These are phyloP conservation scores for Fusarium sp. DNA, from an alignment of 2,329 filamentous ascomycete species.

Conservation along the genomic window DNA sequence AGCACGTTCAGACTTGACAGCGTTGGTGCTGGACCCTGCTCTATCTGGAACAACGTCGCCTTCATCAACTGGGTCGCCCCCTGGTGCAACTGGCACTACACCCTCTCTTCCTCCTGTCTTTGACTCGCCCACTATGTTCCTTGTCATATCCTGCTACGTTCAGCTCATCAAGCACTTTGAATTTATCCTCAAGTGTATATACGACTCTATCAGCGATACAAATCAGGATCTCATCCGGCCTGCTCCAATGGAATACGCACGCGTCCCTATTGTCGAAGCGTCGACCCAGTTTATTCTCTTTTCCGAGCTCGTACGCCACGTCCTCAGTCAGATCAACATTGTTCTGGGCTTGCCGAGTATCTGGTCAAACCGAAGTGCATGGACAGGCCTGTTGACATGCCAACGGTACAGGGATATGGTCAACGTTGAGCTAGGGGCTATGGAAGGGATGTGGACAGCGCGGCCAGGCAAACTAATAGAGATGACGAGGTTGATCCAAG, in stretches of 20 bases:
- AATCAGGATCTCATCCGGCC: constrained; percentile 25
- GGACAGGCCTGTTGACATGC: constrained; percentile 41
- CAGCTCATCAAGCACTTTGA: constrained; percentile 46
- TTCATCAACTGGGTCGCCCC: constrained; percentile 4
- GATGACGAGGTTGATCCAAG: constrained; percentile 30
- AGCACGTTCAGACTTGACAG: constrained; percentile 17
- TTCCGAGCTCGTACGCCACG: constrained; percentile 42
- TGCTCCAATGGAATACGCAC: constrained; percentile 41
- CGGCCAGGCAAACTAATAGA: constrained; percentile 38
- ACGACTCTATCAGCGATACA: constrained; percentile 28
- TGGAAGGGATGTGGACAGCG: constrained; percentile 39
- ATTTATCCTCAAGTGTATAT: constrained; percentile 33
- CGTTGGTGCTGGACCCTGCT: constrained; percentile 3
- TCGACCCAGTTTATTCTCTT: constrained; percentile 46
- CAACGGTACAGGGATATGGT: constrained; percentile 39
- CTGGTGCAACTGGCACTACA: constrained; percentile 4
- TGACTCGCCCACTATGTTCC: constrained; percentile 44
- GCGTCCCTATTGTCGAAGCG: constrained; percentile 40
- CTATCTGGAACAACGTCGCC: constrained; percentile 6
- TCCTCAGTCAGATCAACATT: constrained; percentile 42
- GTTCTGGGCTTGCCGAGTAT: constrained; percentile 43
- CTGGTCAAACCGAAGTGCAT: constrained; percentile 38
- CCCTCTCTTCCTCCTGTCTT: constrained; percentile 21
- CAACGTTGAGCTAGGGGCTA: constrained; percentile 42
- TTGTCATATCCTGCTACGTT: constrained; percentile 47